Evolutionary conservation across 2,329 filamentous ascomycete genomes (phyloP), one percentile per base, ranked within the genome.

Genomic region (Ceratocystis huliohia): DNA sequence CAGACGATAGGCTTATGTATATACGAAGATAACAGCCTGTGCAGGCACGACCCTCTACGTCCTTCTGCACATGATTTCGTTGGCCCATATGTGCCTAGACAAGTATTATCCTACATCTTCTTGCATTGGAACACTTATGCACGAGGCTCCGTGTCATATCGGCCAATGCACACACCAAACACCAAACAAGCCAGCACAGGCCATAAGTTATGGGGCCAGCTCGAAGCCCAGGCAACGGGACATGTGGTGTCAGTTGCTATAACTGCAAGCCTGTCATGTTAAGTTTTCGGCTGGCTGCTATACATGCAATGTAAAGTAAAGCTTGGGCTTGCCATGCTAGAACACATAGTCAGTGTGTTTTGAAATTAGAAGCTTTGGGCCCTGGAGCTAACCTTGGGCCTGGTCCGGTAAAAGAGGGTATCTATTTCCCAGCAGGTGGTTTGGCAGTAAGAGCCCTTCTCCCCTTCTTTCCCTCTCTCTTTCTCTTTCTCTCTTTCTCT

Each of bases 311-410:
- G 46, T 22, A 6, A n/a, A 22, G 7, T n/a, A 25, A 33, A 33
- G 53, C 53, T 59, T 37, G 53, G 53, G 53, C 53, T 59, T 20
- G 10, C 37, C 37, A 41, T 8, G 10, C 8, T 25, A 59, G 28
- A 59, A 59, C 53, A 53, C 53, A 2, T 28, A 25, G 28, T 33
- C 53, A 33, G 15, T 28, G 53, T 57, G 53, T 50, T 25, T 53
- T 53, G n/a, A 59, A 59, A 59, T 33, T 59, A 33, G 53, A 20
- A 59, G 53, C 53, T 59, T 59, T 59, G 53, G 5, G 53, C 53
- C 10, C 10, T 41, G 37, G 8, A 41, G 37, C 37, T 41, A 41
- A 41, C 37, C 10, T 10, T 13, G 46, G 46, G 48, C 8, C 20
- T 25, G 20, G 37, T 8, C 37, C 8, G 33, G 33, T 37, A 37